A percentile compares a stretch with the other conserved stretches of the same genome.
Conservation (phyloP, 2,329 filamentous ascomycete species). For the Juglanconis juglandina region DNA sequence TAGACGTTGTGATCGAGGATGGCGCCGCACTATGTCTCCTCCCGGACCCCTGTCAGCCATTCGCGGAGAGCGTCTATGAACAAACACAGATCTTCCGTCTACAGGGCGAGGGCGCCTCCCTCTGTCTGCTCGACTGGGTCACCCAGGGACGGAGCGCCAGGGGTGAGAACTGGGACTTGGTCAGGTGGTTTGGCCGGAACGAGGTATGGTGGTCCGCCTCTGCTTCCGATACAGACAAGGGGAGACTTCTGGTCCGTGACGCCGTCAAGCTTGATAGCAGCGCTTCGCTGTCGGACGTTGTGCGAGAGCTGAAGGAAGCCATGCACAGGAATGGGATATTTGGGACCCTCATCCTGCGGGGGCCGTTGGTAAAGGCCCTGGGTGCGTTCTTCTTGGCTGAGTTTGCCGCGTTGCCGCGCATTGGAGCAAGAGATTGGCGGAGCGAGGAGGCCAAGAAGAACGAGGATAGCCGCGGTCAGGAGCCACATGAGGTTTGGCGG, state of each 20-base stretch:
- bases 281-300: constrained; percentile 2
- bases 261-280: constrained; percentile 68
- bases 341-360: constrained; percentile 80
- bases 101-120: constrained; percentile 48
- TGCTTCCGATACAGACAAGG: constrained; percentile 28
- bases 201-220: constrained; percentile 66
- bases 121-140: constrained; percentile 93
- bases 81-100: constrained; percentile 77
- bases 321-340: constrained; percentile 76
- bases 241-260: constrained; percentile 76
- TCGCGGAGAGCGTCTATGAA: constrained; percentile 76
- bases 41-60: constrained; percentile 92
- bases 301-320: constrained; percentile 48
- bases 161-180: constrained; percentile 85
- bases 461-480: constrained; percentile 33
- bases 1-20: constrained; percentile 48
- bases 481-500: constrained; percentile 52
- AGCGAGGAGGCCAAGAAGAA: constrained; percentile 45
- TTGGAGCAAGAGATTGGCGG: constrained; percentile 78
- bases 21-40: constrained; percentile 62
- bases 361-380: constrained; percentile 63
- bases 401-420: constrained; percentile 73
- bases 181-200: constrained; percentile 76
- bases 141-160: constrained; percentile 80
- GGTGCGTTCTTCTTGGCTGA: constrained; percentile 74